Evolutionary conservation across 257 asterid genomes (phyloP), one percentile per base, ranked within the genome.

Genomic region (Nicotiana otophora): DNA sequence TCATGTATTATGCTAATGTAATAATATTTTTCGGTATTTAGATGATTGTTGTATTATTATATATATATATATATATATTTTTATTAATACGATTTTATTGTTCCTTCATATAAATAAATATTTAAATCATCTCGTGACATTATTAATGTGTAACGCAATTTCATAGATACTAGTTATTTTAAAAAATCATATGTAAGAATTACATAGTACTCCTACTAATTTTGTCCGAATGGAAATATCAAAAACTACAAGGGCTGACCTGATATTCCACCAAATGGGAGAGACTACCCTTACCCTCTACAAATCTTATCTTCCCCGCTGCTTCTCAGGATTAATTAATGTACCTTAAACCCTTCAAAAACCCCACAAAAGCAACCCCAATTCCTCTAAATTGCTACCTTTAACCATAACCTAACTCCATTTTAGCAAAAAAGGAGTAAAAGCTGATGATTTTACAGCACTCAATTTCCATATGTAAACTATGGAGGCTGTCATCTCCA

Each of bases 391-490:
- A 42, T 42, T 42, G 51, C 12, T 9, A 1, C 51, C 51, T 42
- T 42, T 42, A 42, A 42, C 12, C 12, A 42, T 9, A 42, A 62
- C 16, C 23, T 14, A 57, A 60, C 26, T n/a, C 58, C 16, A 31
- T 79, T 61, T 60, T 61, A 61, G 39, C 55, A 26, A 60, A 34
- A 79, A 31, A 2, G 54, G 34, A 53, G 20, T 30, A 15, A 39
- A 79, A 61, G 28, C 72, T 51, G n/a, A 81, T 81, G 83, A 66
- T 57, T 65, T 31, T 81, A 36, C 83, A 81, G 36, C 78, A 81
- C 4, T 81, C 78, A 12, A 30, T 65, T 81, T 66, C 83, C 7
- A 10, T 66, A 39, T 58, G 75, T 53, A 81, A 72, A 4, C 57
- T 81, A 66, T 81, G 83, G 78, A 51, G 64, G 54, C 28, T 12